Percentiles rank a stretch among this genome's conserved stretches.
These are phyloP conservation scores for Ballota nigra DNA, from an alignment of 257 asterid species.

Conservation along the genomic window DNA sequence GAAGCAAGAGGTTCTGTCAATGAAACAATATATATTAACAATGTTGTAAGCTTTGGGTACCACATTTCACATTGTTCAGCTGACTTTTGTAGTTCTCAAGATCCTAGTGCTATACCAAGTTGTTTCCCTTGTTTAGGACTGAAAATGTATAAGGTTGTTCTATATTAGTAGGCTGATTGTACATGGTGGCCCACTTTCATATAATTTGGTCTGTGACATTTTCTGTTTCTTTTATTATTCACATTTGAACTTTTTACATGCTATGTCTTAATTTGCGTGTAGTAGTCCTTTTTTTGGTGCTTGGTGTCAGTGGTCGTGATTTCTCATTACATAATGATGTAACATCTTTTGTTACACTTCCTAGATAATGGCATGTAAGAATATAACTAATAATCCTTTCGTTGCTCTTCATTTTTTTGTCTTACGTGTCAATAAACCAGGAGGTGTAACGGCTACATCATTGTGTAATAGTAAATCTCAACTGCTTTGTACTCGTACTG, in stretches of 20 bases:
- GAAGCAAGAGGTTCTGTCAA: slow-evolving; percentile 27
- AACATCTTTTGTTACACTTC: neutral
- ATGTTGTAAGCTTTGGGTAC: neutral
- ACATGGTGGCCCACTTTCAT: slow-evolving; percentile 11
- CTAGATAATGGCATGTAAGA: neutral
- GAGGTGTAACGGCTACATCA: neutral
- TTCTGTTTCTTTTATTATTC: neutral
- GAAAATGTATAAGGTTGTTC: neutral
- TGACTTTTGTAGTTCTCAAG: slow-evolving; percentile 1
- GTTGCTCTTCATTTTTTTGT: neutral
- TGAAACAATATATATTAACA: slow-evolving; percentile 1
- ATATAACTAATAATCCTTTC: neutral
- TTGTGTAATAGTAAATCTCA: neutral
- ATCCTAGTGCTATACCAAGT: neutral
- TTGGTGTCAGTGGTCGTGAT: neutral
- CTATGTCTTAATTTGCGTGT: neutral
- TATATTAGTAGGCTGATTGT: neutral
- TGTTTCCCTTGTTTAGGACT: neutral
- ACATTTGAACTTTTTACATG: neutral
- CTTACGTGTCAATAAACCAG: neutral
- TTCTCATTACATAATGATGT: neutral
- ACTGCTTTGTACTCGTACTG: neutral
- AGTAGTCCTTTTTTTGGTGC: neutral
- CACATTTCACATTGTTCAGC: slow-evolving; percentile 9
- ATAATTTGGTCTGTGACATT: neutral